Evolutionary conservation across 306 rosid species (phyloP).

Genomic region (Dalbergia cultrata): DNA sequence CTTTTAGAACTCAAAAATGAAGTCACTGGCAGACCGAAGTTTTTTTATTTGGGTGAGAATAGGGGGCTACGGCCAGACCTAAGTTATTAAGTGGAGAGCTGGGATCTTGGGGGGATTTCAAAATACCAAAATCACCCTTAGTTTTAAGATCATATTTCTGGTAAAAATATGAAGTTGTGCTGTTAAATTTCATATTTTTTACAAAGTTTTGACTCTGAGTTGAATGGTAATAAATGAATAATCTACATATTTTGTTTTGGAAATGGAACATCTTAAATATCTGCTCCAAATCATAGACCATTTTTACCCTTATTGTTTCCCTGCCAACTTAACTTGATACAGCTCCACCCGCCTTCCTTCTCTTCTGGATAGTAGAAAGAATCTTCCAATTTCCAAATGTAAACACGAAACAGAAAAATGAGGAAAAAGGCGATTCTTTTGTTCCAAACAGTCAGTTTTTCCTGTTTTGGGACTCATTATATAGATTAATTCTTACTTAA

Average conservation of each 20-base stretch:
- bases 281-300: neutral
- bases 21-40: neutral
- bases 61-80: neutral
- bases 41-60: too few relatives aligned
- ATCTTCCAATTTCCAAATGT: neutral
- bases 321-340: neutral
- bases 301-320: neutral
- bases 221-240: neutral
- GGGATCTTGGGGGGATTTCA: neutral
- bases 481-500: too few relatives aligned
- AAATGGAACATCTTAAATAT: neutral
- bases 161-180: constrained; percentile 15
- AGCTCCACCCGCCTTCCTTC: neutral
- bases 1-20: constrained; percentile 30
- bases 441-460: neutral
- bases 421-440: neutral
- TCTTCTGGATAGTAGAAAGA: neutral
- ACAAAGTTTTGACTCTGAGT: neutral
- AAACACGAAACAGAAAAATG: neutral
- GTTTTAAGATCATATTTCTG: constrained; percentile 20
- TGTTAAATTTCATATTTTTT: constrained; percentile 1
- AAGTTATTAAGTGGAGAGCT: neutral
- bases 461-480: neutral
- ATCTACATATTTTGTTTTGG: neutral
- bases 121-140: neutral